Conservation (phyloP, 2,329 filamentous ascomycete species). For the Monascus ruber region DNA sequence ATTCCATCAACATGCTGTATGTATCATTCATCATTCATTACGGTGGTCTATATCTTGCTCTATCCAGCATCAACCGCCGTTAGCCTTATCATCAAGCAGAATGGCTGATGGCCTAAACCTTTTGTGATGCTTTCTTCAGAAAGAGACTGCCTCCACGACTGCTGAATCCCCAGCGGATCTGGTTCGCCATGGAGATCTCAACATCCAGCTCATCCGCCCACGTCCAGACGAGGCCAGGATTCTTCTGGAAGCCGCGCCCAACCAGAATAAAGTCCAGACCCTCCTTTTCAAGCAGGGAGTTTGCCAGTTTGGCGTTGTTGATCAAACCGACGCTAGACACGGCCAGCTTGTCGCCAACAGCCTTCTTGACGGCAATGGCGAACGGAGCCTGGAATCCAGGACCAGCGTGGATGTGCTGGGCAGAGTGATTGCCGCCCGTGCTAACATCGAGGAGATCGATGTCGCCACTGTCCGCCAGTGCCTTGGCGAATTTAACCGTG, state of each 20-base stretch:
- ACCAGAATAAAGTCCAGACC: conserved; percentile 59
- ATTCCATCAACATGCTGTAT: not conserved
- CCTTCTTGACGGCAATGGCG: conserved; percentile 59
- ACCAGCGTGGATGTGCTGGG: conserved; percentile 33
- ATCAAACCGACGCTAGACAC: conserved; percentile 69
- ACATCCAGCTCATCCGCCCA: conserved; percentile 63
- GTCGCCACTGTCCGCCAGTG: conserved; percentile 55
- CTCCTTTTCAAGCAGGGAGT: conserved; percentile 43
- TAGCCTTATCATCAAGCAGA: not conserved
- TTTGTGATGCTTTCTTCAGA: not conserved
- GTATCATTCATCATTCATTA: not conserved
- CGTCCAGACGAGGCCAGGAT: conserved; percentile 65
- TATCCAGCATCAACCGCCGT: not conserved
- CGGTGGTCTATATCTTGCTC: not conserved
- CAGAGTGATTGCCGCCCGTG: conserved; percentile 57
- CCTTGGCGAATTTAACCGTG: conserved; percentile 50
- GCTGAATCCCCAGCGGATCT: conserved; percentile 51
- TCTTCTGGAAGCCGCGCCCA: conserved; percentile 67
- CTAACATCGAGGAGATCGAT: conserved; percentile 78
- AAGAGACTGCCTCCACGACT: not conserved
- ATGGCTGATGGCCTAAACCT: not conserved
- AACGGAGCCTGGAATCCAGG: conserved; percentile 66
- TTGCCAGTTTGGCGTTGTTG: conserved; percentile 56
- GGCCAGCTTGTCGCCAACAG: conserved; percentile 57
- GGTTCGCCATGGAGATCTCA: conserved; percentile 59